These are phyloP conservation scores for Lactarius deliciosus DNA, from an alignment of 768 basidiomycete species.

Conservation along the genomic window DNA sequence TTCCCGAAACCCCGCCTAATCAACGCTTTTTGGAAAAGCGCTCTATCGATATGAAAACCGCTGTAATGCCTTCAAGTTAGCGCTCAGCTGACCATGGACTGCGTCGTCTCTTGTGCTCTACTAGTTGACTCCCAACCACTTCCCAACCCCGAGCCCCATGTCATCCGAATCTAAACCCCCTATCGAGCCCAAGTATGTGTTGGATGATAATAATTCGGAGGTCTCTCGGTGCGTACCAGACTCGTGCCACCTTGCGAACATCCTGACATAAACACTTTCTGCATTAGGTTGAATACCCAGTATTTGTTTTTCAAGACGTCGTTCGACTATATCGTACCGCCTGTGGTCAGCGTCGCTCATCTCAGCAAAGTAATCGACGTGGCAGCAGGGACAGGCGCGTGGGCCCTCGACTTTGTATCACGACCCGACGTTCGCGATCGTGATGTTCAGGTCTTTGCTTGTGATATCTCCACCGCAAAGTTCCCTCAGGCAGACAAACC, in stretches of 20 bases:
- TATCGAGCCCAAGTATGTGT: background rate
- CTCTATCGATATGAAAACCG: no score
- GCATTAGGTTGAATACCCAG: constrained; percentile 1
- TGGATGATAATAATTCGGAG: background rate
- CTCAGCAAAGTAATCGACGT: background rate
- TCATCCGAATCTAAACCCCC: no score
- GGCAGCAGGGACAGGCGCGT: background rate
- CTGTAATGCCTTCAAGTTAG: no score
- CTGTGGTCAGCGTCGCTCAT: background rate
- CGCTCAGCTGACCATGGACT: no score
- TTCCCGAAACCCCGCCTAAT: no score
- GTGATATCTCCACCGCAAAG: background rate
- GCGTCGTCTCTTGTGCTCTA: no score
- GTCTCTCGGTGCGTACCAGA: constrained; percentile 4
- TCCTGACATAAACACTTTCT: background rate
- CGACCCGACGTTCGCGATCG: background rate
- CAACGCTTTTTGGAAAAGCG: no score
- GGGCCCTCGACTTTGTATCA: background rate
- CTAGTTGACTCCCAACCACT: no score
- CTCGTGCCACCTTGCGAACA: background rate
- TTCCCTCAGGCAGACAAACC: background rate
- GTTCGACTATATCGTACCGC: background rate
- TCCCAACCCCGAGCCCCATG: no score
- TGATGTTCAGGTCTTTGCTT: constrained; percentile 1
- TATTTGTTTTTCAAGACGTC: background rate